A percentile compares a stretch with the other conserved stretches of the same genome.
Conservation (phyloP, 495 filamentous ascomycete species). For the Trichoderma gamsii region DNA sequence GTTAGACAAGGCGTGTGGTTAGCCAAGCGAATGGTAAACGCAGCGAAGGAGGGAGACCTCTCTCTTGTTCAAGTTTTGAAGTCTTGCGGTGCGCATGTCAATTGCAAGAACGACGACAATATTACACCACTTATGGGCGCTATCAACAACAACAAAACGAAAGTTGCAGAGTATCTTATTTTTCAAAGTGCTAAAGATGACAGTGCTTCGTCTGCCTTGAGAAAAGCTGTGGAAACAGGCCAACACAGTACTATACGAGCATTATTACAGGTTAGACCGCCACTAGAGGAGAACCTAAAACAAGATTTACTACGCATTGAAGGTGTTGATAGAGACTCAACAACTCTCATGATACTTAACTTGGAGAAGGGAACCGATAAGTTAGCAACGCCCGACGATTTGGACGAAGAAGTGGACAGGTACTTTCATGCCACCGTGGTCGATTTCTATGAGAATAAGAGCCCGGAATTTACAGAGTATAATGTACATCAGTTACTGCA, state of each 20-base stretch:
- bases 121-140: background rate
- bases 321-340: background rate
- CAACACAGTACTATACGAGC: background rate
- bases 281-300: background rate
- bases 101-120: background rate
- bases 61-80: background rate
- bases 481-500: background rate
- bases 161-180: background rate
- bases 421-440: background rate
- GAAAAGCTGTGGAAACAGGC: no score
- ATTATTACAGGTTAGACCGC: background rate
- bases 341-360: background rate
- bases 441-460: background rate
- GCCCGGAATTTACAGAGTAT: background rate
- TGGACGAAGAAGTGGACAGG: background rate
- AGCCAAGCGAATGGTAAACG: background rate
- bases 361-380: background rate
- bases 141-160: background rate
- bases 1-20: background rate
- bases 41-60: background rate
- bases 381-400: background rate
- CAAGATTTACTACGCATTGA: background rate
- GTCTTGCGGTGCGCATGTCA: background rate
- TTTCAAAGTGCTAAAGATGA: background rate
- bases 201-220: no score